These are phyloP conservation scores for Flagelloscypha sp. DNA, from an alignment of 768 basidiomycete species.

Conservation along the genomic window DNA sequence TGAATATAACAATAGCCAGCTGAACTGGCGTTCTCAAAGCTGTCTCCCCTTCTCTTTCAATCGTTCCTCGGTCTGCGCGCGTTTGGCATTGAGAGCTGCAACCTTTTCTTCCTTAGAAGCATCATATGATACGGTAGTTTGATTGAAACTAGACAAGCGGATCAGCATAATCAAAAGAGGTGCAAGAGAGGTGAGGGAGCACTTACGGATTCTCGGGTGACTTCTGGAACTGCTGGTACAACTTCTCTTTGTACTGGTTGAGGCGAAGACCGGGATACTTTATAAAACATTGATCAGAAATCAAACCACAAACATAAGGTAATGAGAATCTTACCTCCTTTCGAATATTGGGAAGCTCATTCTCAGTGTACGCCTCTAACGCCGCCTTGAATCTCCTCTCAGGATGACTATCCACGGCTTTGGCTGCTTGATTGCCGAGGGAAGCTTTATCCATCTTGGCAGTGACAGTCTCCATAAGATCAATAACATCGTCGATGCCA, in stretches of 20 bases:
- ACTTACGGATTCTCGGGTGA: slow-evolving; percentile 90
- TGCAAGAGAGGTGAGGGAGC: neutral
- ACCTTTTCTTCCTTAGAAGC: slow-evolving; percentile 84
- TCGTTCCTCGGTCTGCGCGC: slow-evolving; percentile 56
- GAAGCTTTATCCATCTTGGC: slow-evolving; percentile 92
- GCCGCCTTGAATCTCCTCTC: slow-evolving; percentile 75
- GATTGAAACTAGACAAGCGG: slow-evolving; percentile 61
- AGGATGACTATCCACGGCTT: slow-evolving; percentile 84
- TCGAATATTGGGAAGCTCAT: slow-evolving; percentile 71
- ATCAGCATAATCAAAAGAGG: neutral
- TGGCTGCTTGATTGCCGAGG: slow-evolving; percentile 78
- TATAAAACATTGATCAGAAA: slow-evolving; percentile 9
- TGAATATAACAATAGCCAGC: no score
- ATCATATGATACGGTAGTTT: slow-evolving; percentile 69
- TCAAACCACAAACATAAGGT: slow-evolving; percentile 7
- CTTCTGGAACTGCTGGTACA: slow-evolving; percentile 95
- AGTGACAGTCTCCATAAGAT: slow-evolving; percentile 81
- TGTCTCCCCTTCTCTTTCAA: slow-evolving; percentile 46
- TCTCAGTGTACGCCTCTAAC: slow-evolving; percentile 86
- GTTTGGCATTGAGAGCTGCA: slow-evolving; percentile 61
- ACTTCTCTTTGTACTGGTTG: slow-evolving; percentile 84
- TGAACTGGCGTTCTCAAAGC: no score
- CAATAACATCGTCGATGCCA: slow-evolving; percentile 85
- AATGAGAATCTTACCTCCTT: slow-evolving; percentile 50
- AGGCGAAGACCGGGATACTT: slow-evolving; percentile 85